Evolutionary conservation across 202 grass and related monocot species (phyloP).

Genomic region (Saccharum hybrid): DNA sequence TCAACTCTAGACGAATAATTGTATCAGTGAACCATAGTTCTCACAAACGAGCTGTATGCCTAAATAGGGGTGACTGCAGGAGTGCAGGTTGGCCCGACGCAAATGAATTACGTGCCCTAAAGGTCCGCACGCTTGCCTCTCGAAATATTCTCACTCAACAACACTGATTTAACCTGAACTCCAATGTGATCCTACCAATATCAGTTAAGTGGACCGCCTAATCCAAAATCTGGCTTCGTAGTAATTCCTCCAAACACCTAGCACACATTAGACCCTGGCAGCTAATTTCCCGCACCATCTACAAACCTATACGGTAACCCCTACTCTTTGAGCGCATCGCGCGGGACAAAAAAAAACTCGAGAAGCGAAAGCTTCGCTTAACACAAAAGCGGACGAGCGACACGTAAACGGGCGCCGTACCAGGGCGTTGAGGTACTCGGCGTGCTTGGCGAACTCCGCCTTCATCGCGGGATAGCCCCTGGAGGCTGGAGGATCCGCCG

Average conservation of each 20-base stretch:
- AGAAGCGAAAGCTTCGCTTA: no score
- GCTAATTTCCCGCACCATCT: background rate
- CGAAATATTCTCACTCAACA: background rate
- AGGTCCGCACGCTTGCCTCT: background rate
- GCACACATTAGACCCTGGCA: constrained; percentile 21
- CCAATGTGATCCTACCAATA: background rate
- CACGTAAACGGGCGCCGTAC: constrained; percentile 45
- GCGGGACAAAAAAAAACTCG: background rate
- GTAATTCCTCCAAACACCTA: constrained; percentile 51
- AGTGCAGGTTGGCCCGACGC: background rate
- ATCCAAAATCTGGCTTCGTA: background rate
- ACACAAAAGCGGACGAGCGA: background rate
- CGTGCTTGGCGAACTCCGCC: constrained; percentile 69
- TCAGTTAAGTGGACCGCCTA: background rate
- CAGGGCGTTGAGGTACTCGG: constrained; percentile 79
- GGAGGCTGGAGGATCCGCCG: background rate
- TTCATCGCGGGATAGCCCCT: constrained; percentile 60
- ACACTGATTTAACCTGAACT: background rate
- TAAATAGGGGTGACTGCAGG: background rate
- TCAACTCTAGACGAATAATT: background rate
- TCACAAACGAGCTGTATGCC: background rate
- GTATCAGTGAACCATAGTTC: background rate
- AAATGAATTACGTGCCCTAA: background rate
- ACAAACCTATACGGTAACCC: background rate
- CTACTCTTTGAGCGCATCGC: constrained; percentile 6